phyloP scores from a whole-genome alignment of 805 yeast genomes.

The Candida silvicultrix region DNA sequence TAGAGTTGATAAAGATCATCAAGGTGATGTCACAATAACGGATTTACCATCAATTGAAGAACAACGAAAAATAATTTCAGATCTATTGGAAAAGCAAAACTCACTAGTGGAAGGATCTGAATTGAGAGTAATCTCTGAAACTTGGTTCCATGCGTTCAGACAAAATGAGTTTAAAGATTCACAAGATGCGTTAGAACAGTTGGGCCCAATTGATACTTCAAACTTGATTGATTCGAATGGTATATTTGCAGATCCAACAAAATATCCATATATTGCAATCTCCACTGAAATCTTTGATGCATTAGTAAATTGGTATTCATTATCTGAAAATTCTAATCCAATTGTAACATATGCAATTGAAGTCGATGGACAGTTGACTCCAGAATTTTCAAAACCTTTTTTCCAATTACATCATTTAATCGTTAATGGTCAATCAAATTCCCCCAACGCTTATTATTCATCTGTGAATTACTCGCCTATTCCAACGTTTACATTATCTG shows the following conservation, averaged over 20 bases:
- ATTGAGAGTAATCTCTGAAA: slow-evolving; percentile 10
- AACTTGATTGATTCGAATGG: slow-evolving; percentile 40
- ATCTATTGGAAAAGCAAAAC: slow-evolving; percentile 3
- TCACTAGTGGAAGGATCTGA: slow-evolving; percentile 9
- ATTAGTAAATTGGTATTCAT: slow-evolving; percentile 50
- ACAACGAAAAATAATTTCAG: slow-evolving; percentile 10
- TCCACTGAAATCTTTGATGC: slow-evolving; percentile 38
- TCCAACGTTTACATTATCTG: slow-evolving; percentile 28
- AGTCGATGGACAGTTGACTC: slow-evolving; percentile 24
- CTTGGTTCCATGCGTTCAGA: slow-evolving; percentile 12
- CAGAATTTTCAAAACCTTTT: slow-evolving; percentile 30
- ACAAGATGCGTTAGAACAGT: slow-evolving; percentile 4
- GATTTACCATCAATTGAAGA: slow-evolving; percentile 3
- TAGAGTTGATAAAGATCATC: neutral
- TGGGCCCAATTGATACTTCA: slow-evolving; percentile 36
- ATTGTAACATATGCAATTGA: slow-evolving; percentile 29
- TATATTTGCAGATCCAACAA: slow-evolving; percentile 29
- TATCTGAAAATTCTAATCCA: slow-evolving; percentile 31
- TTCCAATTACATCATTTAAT: slow-evolving; percentile 29
- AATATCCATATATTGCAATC: slow-evolving; percentile 28
- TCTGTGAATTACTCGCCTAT: slow-evolving; percentile 15
- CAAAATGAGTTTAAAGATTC: slow-evolving; percentile 4
- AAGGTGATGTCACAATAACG: neutral
- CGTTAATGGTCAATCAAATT: slow-evolving; percentile 2
- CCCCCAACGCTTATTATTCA: slow-evolving; percentile 1